Base-by-base conservation (phyloP, 495 filamentous ascomycete genomes). In the Copromyces sp. region DNA sequence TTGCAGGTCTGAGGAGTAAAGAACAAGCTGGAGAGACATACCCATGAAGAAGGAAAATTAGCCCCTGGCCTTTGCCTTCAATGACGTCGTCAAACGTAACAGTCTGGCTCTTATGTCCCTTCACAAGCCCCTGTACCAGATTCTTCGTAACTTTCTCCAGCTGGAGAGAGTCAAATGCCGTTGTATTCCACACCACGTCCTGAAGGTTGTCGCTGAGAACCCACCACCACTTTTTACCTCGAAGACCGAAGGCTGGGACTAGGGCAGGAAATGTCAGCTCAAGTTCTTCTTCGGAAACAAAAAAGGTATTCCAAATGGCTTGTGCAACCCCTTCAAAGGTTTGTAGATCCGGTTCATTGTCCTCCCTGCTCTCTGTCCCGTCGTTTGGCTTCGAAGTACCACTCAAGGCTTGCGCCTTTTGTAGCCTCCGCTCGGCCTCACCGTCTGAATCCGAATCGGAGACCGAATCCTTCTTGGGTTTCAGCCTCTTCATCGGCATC, bases 51-150 rank as follows among this genome's bases (percentile, higher is more conserved):
- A 89, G 77, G 16, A 83, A 78, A 11, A 86, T 81, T 9, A 87
- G 77, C 2, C 87, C 87, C 47, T 83, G 83, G 41, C 88, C 88
- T 76, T 88, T 88, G 69, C 83, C 83, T 68, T 80, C 76, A 47
- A 86, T 85, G 6, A 86, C 78, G 73, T 87, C 85, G 69, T 94
- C 92, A 74, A 94, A 92, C 3, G 5, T 6, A 39, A 39, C 38
- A 4, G 38, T 4, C 8, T 39, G 3, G 38, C 8, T 39, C 8
- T 80, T 80, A 75, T 80, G 77, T 0, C 75, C 77, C 38, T 78
- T 76, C 12, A 80, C 78, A 1, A 80, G 72, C 3, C 73, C 76
- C 74, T 75, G 74, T 71, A 80, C 78, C 16, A 80, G 75, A 29
- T 80, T 77, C 70, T 80, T 80, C 3, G 77, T 78, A 72, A 77